Base-by-base conservation (phyloP, 2,329 filamentous ascomycete genomes). In the Verticillium nonalfalfae region DNA sequence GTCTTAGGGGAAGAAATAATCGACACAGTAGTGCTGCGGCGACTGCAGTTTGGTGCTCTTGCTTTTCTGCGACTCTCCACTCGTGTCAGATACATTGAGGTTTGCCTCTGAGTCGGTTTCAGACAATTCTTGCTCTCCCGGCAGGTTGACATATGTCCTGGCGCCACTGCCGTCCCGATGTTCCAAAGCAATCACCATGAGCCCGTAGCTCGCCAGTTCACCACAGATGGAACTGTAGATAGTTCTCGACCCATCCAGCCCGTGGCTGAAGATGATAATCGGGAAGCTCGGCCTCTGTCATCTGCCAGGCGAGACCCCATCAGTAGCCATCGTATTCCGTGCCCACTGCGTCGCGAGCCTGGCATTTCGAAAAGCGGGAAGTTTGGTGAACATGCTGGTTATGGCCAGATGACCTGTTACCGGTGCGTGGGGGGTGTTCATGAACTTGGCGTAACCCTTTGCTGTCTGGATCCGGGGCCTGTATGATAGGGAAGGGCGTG, bases 261-360 rank as follows among this genome's bases (percentile, higher is more conserved):
- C 87, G 70, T 90, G 87, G 66, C 84, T 87, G 71, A 90, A 90
- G 26, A 90, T 77, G 38, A 90, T 76, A 26, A 89, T 74, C 1
- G 87, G 86, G 62, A 89, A 89, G 4, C 64, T 76, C 0, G 84
- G 82, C 18, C 64, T 61, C 60, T 75, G 73, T 9, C 72, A 73
- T 6, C 26, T 18, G 31, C 54, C 13, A 13, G 10, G 11, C 7
- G 45, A n/a, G 7, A 18, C 45, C 11, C 21, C 18, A n/a, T 67
- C 69, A 9, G n/a, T n/a, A 11, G 13, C 45, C 54, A 76, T 73
- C 2, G 74, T 60, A 33, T 74, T 74, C 18, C 71, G 72, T 4
- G 85, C 80, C 80, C 82, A 84, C 67, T 82, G 78, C n/a, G 74
- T 73, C 3, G 86, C 84, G 7, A 86, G 68, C 34, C 77, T 78